Conservation (phyloP, 768 basidiomycete genomes). For the Naganishia vaughanmartiniae region DNA sequence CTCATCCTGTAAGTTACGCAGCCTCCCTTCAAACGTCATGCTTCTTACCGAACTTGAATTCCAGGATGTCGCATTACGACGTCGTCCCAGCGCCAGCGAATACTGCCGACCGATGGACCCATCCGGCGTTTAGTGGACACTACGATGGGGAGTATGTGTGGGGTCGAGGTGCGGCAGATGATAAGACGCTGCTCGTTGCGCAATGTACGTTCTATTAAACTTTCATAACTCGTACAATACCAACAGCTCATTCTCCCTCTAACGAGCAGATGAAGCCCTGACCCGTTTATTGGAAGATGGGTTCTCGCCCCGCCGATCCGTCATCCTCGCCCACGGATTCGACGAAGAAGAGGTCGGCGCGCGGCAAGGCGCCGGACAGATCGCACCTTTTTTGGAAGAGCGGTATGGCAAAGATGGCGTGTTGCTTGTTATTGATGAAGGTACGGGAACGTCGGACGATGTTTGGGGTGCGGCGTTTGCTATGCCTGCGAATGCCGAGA, state of each 20-base stretch:
- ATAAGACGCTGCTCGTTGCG: slow-evolving; percentile 48
- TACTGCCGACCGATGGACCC: slow-evolving; percentile 47
- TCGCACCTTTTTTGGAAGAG: slow-evolving; percentile 57
- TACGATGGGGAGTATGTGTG: slow-evolving; percentile 44
- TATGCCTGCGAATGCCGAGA: slow-evolving; percentile 51
- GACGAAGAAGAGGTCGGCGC: slow-evolving; percentile 64
- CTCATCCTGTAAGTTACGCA: slow-evolving; percentile 36
- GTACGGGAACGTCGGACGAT: slow-evolving; percentile 58
- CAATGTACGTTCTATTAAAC: slow-evolving; percentile 38
- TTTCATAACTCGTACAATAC: background rate
- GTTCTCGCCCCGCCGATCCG: slow-evolving; percentile 63
- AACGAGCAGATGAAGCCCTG: slow-evolving; percentile 40
- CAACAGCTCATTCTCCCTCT: background rate
- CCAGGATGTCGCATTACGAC: slow-evolving; percentile 46
- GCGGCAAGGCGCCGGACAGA: slow-evolving; percentile 54
- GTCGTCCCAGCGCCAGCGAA: slow-evolving; percentile 47
- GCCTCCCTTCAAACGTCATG: background rate
- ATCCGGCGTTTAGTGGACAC: slow-evolving; percentile 44
- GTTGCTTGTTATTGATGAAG: slow-evolving; percentile 82
- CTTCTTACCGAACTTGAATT: background rate
- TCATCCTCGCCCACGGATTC: slow-evolving; percentile 57
- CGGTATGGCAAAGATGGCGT: slow-evolving; percentile 70
- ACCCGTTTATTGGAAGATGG: slow-evolving; percentile 58
- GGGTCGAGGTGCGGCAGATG: slow-evolving; percentile 47
- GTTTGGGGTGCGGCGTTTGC: slow-evolving; percentile 45